These are phyloP conservation scores for Sugiyamaella novakii DNA, from an alignment of 1,139 yeast species.

Conservation along the genomic window DNA sequence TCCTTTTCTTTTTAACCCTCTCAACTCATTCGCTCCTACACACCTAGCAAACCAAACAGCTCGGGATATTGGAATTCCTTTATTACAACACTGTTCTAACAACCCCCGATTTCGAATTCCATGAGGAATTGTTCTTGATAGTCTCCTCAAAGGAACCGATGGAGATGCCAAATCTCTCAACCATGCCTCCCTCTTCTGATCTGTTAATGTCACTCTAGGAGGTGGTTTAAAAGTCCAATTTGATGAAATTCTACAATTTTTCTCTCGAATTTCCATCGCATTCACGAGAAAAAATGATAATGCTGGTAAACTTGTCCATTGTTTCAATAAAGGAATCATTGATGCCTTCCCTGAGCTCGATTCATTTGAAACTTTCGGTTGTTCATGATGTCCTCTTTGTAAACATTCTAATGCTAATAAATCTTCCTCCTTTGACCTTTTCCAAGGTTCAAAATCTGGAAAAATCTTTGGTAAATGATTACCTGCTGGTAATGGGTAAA, in stretches of 20 bases:
- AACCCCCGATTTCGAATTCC: constrained; percentile 76
- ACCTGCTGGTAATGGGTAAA: constrained; percentile 39
- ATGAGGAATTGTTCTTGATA: constrained; percentile 86
- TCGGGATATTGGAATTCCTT: constrained; percentile 68
- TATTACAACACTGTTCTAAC: constrained; percentile 68
- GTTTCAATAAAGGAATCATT: constrained; percentile 41
- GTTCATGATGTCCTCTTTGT: constrained; percentile 60
- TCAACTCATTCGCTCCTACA: constrained; percentile 77
- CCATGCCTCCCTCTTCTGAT: constrained; percentile 85
- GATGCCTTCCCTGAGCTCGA: constrained; percentile 34
- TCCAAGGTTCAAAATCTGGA: constrained; percentile 86
- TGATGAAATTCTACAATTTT: constrained; percentile 60
- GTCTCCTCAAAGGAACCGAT: constrained; percentile 60
- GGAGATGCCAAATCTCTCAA: constrained; percentile 73
- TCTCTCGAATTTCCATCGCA: constrained; percentile 66
- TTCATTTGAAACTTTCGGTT: constrained; percentile 60
- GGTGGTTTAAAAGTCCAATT: constrained; percentile 71
- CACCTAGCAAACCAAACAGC: constrained; percentile 92
- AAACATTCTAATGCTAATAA: constrained; percentile 51
- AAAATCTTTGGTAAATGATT: constrained; percentile 42
- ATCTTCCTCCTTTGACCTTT: constrained; percentile 54
- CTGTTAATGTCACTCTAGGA: constrained; percentile 85
- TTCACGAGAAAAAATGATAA: constrained; percentile 62
- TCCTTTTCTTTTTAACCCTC: constrained; percentile 63
- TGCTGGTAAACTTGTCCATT: constrained; percentile 60